Percentiles rank a stretch among this genome's conserved stretches.
phyloP scores from a whole-genome alignment of 225 moss, liverwort and hornwort genomes.

The Sphagnum tenellum region DNA sequence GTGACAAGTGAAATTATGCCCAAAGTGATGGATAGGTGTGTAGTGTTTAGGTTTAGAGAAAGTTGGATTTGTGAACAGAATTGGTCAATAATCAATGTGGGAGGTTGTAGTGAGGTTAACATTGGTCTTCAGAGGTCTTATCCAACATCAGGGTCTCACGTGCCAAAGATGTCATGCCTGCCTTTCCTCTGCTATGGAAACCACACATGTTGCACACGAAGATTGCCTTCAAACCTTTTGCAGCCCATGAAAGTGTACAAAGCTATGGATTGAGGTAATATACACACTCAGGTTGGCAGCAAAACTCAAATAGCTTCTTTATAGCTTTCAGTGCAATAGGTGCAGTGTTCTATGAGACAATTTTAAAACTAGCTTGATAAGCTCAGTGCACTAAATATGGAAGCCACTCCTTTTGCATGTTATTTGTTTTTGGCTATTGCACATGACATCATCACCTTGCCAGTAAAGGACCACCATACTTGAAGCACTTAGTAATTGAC shows the following conservation, averaged over 20 bases:
- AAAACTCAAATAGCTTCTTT: slow-evolving; percentile 15
- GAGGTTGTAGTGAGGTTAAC: slow-evolving; percentile 17
- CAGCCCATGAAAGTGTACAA: slow-evolving; percentile 7
- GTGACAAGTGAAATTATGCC: no score
- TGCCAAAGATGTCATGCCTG: no score
- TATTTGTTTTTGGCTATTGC: background rate
- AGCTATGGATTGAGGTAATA: slow-evolving; percentile 2
- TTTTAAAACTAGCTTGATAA: background rate
- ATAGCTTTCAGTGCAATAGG: slow-evolving; percentile 20
- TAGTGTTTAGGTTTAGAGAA: no score
- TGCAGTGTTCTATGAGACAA: background rate
- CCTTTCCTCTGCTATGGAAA: slow-evolving; percentile 5
- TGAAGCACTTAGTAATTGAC: no score
- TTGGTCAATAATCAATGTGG: no score
- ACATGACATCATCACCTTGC: background rate
- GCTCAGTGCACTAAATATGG: background rate
- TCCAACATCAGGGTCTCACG: slow-evolving; percentile 1
- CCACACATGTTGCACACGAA: slow-evolving; percentile 11
- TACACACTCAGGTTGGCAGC: slow-evolving; percentile 6
- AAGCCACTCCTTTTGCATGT: background rate
- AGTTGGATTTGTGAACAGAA: no score
- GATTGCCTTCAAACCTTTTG: slow-evolving; percentile 10
- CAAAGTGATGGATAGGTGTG: no score
- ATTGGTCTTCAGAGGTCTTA: slow-evolving; percentile 2
- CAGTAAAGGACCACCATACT: background rate